Conservation (phyloP, 176 grass and related monocot genomes). For the Triticum aestivum region DNA sequence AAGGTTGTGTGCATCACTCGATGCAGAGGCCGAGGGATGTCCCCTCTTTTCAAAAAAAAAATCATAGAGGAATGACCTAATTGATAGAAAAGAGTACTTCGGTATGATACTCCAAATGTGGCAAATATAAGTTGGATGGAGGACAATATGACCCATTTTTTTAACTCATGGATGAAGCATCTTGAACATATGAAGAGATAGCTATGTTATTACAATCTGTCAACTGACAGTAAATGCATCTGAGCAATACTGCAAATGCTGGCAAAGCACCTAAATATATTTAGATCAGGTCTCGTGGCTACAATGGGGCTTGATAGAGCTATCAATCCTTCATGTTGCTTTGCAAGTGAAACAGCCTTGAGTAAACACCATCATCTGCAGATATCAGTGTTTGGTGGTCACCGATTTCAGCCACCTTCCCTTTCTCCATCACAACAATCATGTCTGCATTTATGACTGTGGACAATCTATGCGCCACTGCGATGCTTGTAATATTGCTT, state of each 20-base stretch:
- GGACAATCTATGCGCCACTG: conserved; percentile 51
- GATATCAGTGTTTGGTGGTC: conserved; percentile 33
- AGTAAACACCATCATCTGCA: conserved; percentile 32
- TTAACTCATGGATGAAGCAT: conserved; percentile 1
- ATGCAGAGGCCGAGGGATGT: too few species aligned
- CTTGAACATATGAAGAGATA: conserved; percentile 18
- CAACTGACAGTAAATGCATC: conserved; percentile 18
- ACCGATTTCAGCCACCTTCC: conserved; percentile 39
- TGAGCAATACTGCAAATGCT: background rate
- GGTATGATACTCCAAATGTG: background rate
- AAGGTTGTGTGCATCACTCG: too few species aligned
- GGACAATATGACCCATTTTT: background rate
- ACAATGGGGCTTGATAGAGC: background rate
- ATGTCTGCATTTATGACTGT: conserved; percentile 38
- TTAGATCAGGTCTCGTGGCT: background rate
- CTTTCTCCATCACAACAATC: conserved; percentile 54
- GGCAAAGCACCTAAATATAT: conserved; percentile 26
- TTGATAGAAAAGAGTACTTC: background rate
- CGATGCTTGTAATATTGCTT: conserved; percentile 38
- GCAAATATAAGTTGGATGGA: background rate
- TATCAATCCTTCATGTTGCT: conserved; percentile 44
- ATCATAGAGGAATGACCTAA: background rate
- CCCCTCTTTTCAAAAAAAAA: too few species aligned
- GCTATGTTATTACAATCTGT: conserved; percentile 30
- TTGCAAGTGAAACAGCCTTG: conserved; percentile 46